phyloP scores from a whole-genome alignment of 495 filamentous ascomycete genomes.

The Talaromyces thailandensis region DNA sequence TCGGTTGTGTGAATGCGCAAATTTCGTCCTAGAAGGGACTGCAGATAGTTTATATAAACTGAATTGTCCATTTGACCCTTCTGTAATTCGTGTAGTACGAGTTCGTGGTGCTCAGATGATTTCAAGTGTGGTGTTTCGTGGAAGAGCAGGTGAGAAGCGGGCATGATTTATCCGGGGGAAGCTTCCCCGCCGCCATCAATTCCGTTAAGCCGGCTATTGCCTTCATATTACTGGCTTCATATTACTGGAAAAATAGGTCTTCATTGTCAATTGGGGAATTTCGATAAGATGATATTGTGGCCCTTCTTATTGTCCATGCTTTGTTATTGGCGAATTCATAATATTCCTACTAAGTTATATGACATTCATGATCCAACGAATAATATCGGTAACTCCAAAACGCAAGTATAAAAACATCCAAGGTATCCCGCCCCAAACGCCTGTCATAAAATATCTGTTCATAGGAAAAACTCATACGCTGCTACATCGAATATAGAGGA shows the following conservation, averaged over 20 bases:
- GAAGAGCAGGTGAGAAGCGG: neutral
- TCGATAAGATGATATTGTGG: neutral
- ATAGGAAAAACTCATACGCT: neutral
- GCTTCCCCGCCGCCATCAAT: neutral
- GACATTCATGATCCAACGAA: neutral
- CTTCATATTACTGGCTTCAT: too few relatives aligned
- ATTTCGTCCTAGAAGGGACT: constrained; percentile 37
- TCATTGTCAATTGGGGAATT: neutral
- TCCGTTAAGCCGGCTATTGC: neutral
- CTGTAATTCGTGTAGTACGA: neutral
- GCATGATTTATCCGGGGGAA: neutral
- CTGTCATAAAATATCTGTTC: neutral
- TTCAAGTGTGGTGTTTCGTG: neutral
- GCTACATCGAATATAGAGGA: neutral
- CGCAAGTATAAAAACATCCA: neutral
- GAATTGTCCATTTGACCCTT: constrained; percentile 27
- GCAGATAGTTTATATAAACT: constrained; percentile 33
- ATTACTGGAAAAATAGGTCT: too few relatives aligned
- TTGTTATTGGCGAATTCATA: neutral
- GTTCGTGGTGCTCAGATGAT: neutral
- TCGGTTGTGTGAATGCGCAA: constrained; percentile 79
- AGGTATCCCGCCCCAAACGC: neutral
- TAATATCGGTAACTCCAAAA: neutral
- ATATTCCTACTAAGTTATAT: neutral
- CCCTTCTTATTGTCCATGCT: neutral